Evolutionary conservation across 108 stramenopile genomes (phyloP).

Genomic region (Hondaea fermentalgiana): DNA sequence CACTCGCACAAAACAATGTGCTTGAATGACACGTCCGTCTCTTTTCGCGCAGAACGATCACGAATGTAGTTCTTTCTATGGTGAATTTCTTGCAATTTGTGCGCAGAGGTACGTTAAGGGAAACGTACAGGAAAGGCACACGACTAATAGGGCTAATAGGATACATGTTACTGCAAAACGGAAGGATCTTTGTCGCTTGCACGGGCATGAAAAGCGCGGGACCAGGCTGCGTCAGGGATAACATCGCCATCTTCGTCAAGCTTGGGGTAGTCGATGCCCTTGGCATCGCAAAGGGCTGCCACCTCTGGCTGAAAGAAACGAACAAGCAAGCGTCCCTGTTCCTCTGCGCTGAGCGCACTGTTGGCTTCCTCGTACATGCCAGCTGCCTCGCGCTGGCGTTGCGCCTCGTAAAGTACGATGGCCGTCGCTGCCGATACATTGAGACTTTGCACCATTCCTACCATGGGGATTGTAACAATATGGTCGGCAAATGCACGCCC

Average conservation of each 20-base stretch:
- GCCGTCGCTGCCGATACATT: neutral
- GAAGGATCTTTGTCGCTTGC: no score
- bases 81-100: no score
- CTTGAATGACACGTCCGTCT: no score
- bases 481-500: neutral
- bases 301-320: neutral
- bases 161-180: no score
- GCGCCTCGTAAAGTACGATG: neutral
- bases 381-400: neutral
- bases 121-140: no score
- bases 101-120: no score
- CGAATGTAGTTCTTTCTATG: no score
- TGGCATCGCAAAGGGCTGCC: neutral
- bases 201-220: no score
- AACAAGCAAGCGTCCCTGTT: neutral
- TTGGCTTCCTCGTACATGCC: neutral
- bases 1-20: no score
- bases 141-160: no score
- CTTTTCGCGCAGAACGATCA: no score
- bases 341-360: neutral
- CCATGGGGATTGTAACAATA: neutral
- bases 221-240: neutral
- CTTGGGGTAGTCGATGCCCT: neutral
- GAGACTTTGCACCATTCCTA: constrained; percentile 1
- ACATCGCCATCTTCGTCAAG: neutral